These are phyloP conservation scores for Cryptococcus jaspeensis DNA, from an alignment of 1,284 basidiomycete genomes.

Conservation along the genomic window DNA sequence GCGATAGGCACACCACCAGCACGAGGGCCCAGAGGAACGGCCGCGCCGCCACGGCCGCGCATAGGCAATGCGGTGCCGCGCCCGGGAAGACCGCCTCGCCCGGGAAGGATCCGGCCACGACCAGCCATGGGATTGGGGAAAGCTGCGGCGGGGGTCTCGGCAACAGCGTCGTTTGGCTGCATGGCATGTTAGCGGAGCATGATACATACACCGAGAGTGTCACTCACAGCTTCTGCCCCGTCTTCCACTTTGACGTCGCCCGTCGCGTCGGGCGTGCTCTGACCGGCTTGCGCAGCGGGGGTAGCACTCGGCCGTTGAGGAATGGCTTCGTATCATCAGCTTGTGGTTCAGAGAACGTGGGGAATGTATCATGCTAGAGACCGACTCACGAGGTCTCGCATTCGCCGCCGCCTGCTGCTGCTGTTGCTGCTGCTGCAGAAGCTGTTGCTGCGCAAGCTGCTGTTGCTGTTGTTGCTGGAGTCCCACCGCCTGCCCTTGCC, in stretches of 20 bases:
- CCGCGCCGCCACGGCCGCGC: slow-evolving; percentile 37
- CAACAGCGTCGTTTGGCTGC: not conserved
- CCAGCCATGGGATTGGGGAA: not conserved
- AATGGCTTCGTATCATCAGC: not conserved
- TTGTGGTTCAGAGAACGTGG: not conserved
- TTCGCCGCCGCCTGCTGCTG: not conserved
- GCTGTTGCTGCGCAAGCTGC: not conserved
- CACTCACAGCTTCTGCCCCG: slow-evolving; percentile 18
- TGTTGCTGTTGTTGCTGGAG: slow-evolving; percentile 1
- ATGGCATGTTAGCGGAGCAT: not conserved
- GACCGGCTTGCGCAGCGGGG: slow-evolving; percentile 7
- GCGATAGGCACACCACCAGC: slow-evolving; percentile 20
- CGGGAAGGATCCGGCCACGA: slow-evolving; percentile 6
- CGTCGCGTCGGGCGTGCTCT: slow-evolving; percentile 6
- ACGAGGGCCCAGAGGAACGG: slow-evolving; percentile 42
- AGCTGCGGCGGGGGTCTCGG: not conserved
- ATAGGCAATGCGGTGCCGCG: slow-evolving; percentile 28
- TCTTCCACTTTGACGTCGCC: slow-evolving; percentile 34
- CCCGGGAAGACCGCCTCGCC: slow-evolving; percentile 16
- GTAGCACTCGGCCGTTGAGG: slow-evolving; percentile 14
- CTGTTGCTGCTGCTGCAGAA: not conserved
- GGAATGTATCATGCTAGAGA: no score
- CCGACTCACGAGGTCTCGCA: not conserved
- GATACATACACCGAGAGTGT: not conserved
- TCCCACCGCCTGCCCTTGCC: slow-evolving; percentile 8